phyloP scores from a whole-genome alignment of 2,329 filamentous ascomycete species.

The Chrysoporthe puriensis region DNA sequence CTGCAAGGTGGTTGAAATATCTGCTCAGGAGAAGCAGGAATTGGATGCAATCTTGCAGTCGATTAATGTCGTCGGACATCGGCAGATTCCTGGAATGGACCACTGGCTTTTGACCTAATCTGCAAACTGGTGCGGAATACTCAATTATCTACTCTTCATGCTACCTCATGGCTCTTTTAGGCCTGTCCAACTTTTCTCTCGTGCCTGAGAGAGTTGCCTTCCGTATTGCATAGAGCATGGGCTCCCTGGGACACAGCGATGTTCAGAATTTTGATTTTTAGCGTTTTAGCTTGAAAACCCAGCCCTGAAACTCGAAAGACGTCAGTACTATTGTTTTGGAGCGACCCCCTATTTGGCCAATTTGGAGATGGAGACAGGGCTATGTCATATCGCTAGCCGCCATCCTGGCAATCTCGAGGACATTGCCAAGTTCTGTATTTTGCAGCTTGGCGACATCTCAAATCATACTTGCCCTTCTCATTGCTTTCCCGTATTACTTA shows the following conservation, averaged over 20 bases:
- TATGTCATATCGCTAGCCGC: not conserved
- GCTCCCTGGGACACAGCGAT: too few relatives aligned
- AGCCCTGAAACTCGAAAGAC: not conserved
- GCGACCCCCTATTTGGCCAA: not conserved
- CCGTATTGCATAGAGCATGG: too few relatives aligned
- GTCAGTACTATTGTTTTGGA: not conserved
- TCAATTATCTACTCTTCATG: not conserved
- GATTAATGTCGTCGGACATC: constrained; percentile 4
- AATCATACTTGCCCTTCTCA: not conserved
- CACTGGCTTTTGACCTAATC: not conserved
- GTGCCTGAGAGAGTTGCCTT: not conserved
- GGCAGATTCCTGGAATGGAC: constrained; percentile 11
- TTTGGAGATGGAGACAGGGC: constrained; percentile 1
- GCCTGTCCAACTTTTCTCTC: not conserved
- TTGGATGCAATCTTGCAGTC: constrained; percentile 4
- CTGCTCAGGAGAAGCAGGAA: not conserved
- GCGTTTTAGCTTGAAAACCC: not conserved
- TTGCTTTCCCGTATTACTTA: not conserved
- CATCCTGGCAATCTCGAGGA: not conserved
- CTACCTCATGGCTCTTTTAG: not conserved
- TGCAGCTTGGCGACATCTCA: not conserved
- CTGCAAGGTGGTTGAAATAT: constrained; percentile 9
- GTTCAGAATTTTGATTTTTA: not conserved
- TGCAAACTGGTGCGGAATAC: not conserved
- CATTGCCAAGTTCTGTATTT: not conserved